phyloP scores from a whole-genome alignment of 2,329 filamentous ascomycete genomes.

The Botrytis pseudocinerea region DNA sequence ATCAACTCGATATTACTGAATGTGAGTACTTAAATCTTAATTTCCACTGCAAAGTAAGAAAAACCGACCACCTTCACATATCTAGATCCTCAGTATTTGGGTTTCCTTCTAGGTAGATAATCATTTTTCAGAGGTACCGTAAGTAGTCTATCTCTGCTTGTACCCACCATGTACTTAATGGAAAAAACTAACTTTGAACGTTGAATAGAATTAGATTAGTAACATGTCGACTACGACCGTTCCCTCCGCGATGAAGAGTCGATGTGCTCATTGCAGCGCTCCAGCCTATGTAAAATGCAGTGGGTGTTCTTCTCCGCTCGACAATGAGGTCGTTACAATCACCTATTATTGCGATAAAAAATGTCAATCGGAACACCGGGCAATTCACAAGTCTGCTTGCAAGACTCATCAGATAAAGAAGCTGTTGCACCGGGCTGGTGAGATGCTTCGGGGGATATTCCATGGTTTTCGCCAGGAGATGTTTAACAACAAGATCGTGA shows the following conservation, averaged over 20 bases:
- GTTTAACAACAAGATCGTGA: too few species aligned
- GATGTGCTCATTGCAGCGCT: background rate
- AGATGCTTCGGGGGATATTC: conserved; percentile 20
- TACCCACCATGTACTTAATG: background rate
- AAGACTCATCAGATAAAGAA: background rate
- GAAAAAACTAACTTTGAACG: background rate
- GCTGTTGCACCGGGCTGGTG: conserved; percentile 19
- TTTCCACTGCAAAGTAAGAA: too few species aligned
- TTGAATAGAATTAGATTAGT: background rate
- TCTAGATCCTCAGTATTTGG: background rate
- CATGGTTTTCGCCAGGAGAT: conserved; percentile 20
- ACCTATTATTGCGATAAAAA: conserved; percentile 20
- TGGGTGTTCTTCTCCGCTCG: background rate
- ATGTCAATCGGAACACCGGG: conserved; percentile 14
- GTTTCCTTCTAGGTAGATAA: background rate
- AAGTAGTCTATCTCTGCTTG: background rate
- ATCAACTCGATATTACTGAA: background rate
- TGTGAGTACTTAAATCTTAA: background rate
- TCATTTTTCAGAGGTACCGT: accelerated
- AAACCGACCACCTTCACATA: background rate
- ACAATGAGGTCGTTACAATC: background rate
- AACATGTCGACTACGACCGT: background rate
- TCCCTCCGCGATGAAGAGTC: background rate
- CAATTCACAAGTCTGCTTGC: conserved; percentile 15
- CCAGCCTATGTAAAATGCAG: background rate